Percentiles rank a stretch among this genome's conserved stretches.
Evolutionary conservation across 257 asterid genomes (phyloP).

Genomic region (Catharanthus roseus): DNA sequence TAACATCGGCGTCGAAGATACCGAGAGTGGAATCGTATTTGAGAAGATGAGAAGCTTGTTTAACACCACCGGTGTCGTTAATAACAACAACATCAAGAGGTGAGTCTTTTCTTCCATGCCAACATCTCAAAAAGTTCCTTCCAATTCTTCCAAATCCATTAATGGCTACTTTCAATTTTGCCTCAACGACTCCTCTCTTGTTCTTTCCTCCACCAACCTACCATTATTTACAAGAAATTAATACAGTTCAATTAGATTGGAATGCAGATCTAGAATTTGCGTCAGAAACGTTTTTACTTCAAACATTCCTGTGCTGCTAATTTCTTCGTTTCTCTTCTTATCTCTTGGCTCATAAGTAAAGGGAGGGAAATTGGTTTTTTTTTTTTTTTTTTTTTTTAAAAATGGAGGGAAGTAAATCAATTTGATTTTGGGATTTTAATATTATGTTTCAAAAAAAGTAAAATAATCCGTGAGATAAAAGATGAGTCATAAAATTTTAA

Average conservation of each 20-base stretch:
- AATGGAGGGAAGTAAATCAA: too few species aligned
- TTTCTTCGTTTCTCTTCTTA: neutral
- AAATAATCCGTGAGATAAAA: too few species aligned
- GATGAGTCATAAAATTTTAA: too few species aligned
- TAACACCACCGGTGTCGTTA: slow-evolving; percentile 95
- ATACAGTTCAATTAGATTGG: neutral
- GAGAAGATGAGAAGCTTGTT: slow-evolving; percentile 96
- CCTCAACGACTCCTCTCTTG: slow-evolving; percentile 69
- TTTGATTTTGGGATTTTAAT: too few species aligned
- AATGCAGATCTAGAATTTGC: neutral
- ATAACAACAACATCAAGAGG: slow-evolving; percentile 79
- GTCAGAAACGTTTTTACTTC: too few species aligned
- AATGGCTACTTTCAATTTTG: slow-evolving; percentile 83
- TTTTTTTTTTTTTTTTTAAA: too few species aligned
- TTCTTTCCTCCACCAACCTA: slow-evolving; percentile 70
- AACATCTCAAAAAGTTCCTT: slow-evolving; percentile 87
- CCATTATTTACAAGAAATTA: neutral
- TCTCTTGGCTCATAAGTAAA: too few species aligned
- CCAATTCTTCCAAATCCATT: slow-evolving; percentile 93
- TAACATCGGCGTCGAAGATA: slow-evolving; percentile 78
- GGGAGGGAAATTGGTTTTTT: too few species aligned
- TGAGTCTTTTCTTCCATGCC: slow-evolving; percentile 94
- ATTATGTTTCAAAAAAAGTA: too few species aligned
- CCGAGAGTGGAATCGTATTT: slow-evolving; percentile 97
- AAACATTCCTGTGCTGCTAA: too few species aligned